These are phyloP conservation scores for Coniochaeta sp. DNA, from an alignment of 2,329 filamentous ascomycete species.

Conservation along the genomic window DNA sequence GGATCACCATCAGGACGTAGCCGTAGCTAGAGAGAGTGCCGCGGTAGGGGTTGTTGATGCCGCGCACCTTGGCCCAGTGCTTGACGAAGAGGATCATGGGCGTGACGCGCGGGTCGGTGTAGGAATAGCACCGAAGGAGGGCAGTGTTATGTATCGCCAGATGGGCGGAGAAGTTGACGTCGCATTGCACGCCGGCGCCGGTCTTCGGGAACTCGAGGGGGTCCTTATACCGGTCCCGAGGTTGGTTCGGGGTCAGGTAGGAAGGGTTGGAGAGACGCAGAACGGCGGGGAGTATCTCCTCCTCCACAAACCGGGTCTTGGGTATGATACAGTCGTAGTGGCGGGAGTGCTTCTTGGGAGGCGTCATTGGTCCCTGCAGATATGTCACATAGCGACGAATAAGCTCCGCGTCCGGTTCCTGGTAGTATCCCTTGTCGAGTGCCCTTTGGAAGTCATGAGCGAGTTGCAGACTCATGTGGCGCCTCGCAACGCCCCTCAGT, in stretches of 20 bases:
- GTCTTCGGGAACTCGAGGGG: constrained; percentile 70
- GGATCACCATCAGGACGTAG: constrained; percentile 86
- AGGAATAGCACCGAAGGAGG: constrained; percentile 76
- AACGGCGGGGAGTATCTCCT: constrained; percentile 26
- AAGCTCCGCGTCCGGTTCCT: constrained; percentile 22
- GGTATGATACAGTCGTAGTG: constrained; percentile 25
- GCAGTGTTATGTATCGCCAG: constrained; percentile 78
- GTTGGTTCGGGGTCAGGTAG: constrained; percentile 41
- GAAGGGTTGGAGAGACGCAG: constrained; percentile 40
- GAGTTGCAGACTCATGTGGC: constrained; percentile 50
- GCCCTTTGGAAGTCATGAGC: constrained; percentile 48
- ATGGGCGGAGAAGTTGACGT: constrained; percentile 86
- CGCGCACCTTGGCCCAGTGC: constrained; percentile 78
- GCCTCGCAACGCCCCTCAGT: constrained; percentile 35
- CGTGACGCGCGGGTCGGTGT: constrained; percentile 69
- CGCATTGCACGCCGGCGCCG: constrained; percentile 76
- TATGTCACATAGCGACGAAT: constrained; percentile 44
- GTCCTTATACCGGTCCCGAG: constrained; percentile 47
- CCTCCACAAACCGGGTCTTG: neutral
- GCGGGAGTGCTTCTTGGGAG: constrained; percentile 3
- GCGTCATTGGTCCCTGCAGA: constrained; percentile 32
- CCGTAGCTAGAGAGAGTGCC: constrained; percentile 86
- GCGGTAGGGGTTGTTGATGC: constrained; percentile 80
- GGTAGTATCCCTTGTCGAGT: constrained; percentile 40
- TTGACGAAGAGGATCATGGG: constrained; percentile 82